phyloP scores from a whole-genome alignment of 306 rosid genomes.

The Hippophae gyantsensis region DNA sequence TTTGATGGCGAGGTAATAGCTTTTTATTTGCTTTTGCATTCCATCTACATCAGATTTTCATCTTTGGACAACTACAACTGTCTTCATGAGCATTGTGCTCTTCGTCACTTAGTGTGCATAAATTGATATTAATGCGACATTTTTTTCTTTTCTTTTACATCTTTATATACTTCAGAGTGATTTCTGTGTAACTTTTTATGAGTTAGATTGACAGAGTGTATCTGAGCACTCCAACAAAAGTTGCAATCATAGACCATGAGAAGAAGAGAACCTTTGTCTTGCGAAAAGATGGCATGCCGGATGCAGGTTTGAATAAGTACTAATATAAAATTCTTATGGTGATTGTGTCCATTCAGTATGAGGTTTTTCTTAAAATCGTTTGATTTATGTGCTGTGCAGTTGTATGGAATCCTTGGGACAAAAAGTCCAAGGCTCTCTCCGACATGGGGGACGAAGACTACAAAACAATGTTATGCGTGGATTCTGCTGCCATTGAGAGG shows the following conservation, averaged over 20 bases:
- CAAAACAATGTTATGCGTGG: slow-evolving; percentile 57
- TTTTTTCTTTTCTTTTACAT: too few species aligned
- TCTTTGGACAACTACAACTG: too few species aligned
- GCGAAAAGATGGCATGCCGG: slow-evolving; percentile 54
- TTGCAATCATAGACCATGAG: slow-evolving; percentile 77
- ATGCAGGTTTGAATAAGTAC: slow-evolving; percentile 38
- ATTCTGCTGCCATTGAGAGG: slow-evolving; percentile 52
- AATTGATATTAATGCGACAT: too few species aligned
- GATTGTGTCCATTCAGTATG: neutral
- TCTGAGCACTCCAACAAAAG: slow-evolving; percentile 47
- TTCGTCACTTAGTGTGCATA: too few species aligned
- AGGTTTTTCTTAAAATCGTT: neutral
- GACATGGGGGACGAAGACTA: slow-evolving; percentile 69
- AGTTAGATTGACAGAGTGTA: slow-evolving; percentile 54
- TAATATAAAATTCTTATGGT: neutral
- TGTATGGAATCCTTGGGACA: slow-evolving; percentile 85
- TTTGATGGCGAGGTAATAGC: slow-evolving; percentile 59
- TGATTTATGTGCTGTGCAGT: slow-evolving; percentile 25
- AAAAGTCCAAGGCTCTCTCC: slow-evolving; percentile 45
- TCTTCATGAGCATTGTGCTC: too few species aligned
- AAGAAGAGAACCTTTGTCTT: slow-evolving; percentile 67
- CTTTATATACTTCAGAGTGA: neutral
- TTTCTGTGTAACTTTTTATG: neutral
- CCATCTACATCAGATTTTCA: too few species aligned
- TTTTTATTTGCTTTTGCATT: too few species aligned